A percentile compares a stretch with the other conserved stretches of the same genome.
Conservation (phyloP, 2,329 filamentous ascomycete genomes). For the Diplocarpon rosae region DNA sequence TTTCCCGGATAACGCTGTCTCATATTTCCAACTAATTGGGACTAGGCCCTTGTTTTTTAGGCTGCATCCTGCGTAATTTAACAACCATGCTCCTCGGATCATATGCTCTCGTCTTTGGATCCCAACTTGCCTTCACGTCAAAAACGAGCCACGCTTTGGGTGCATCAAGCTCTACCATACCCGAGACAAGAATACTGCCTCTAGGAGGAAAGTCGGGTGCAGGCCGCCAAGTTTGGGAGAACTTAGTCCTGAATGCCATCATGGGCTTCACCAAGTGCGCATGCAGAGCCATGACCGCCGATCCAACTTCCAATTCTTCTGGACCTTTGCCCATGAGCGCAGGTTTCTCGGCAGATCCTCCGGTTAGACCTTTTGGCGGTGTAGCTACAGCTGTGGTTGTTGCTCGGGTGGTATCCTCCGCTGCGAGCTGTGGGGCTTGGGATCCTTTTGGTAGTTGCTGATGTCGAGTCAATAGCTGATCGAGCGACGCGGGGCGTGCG, state of each 20-base stretch:
- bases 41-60: slow-evolving; percentile 28
- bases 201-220: slow-evolving; percentile 34
- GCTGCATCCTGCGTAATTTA: slow-evolving; percentile 34
- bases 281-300: slow-evolving; percentile 9
- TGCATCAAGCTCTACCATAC: slow-evolving; percentile 42
- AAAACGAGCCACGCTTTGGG: slow-evolving; percentile 37
- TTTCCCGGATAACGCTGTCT: too few relatives aligned
- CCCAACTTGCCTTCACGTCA: slow-evolving; percentile 42
- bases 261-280: slow-evolving; percentile 20
- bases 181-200: slow-evolving; percentile 42
- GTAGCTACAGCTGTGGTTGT: slow-evolving; percentile 6
- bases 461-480: slow-evolving; percentile 19
- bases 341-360: slow-evolving; percentile 4
- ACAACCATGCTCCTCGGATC: slow-evolving; percentile 28
- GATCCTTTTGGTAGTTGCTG: slow-evolving; percentile 15
- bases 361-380: slow-evolving; percentile 8
- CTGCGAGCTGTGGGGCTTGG: slow-evolving; percentile 7
- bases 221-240: slow-evolving; percentile 36
- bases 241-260: slow-evolving; percentile 21
- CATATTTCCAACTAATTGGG: too few relatives aligned
- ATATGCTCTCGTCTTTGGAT: slow-evolving; percentile 39
- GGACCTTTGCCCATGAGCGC: slow-evolving; percentile 5
- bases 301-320: slow-evolving; percentile 5
- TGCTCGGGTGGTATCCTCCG: slow-evolving; percentile 15
- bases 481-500: slow-evolving; percentile 13